These are phyloP conservation scores for Ulmus americana DNA, from an alignment of 331 rosid genomes.

Conservation along the genomic window DNA sequence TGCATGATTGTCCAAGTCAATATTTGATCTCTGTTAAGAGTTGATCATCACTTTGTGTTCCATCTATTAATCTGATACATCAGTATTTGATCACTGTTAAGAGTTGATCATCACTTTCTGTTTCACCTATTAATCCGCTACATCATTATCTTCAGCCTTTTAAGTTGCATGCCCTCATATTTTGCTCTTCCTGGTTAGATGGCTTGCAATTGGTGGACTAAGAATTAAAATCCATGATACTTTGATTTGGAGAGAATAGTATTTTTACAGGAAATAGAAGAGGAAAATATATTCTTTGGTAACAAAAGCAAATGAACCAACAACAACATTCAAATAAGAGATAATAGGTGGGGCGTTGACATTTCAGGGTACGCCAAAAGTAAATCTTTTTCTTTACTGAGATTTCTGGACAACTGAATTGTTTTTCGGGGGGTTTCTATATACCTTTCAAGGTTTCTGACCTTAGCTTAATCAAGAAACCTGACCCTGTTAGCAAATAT, in stretches of 20 bases:
- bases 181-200: too few relatives aligned
- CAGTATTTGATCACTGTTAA: too few relatives aligned
- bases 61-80: too few relatives aligned
- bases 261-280: background rate
- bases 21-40: too few relatives aligned
- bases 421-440: background rate
- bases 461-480: background rate
- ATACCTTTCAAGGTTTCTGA: background rate
- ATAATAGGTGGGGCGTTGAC: background rate
- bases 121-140: too few relatives aligned
- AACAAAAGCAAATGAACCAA: background rate
- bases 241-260: background rate
- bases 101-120: too few relatives aligned
- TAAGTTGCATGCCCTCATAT: too few relatives aligned
- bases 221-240: too few relatives aligned
- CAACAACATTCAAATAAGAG: background rate
- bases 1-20: too few relatives aligned
- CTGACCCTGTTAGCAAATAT: background rate
- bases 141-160: too few relatives aligned
- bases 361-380: background rate
- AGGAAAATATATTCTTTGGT: background rate
- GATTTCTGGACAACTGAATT: background rate
- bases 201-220: too few relatives aligned
- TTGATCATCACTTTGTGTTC: too few relatives aligned
- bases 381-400: background rate